Percentiles rank a stretch among this genome's conserved stretches.
Evolutionary conservation across 306 rosid species (phyloP).

Genomic region (Quercus berberidifolia): DNA sequence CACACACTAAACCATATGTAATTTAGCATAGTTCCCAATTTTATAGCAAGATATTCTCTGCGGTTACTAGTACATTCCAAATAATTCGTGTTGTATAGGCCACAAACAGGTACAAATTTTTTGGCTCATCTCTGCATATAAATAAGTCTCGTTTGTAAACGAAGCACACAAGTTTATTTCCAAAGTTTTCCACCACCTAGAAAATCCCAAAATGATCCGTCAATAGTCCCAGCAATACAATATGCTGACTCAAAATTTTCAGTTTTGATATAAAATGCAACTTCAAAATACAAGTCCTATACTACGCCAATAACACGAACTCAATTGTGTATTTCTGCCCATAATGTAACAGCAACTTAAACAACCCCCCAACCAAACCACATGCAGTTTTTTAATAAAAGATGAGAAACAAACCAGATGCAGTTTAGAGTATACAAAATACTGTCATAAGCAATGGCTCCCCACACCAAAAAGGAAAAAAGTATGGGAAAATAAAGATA

Average conservation of each 20-base stretch:
- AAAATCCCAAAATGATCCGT: neutral
- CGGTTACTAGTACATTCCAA: no score
- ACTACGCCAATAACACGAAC: neutral
- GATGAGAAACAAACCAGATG: neutral
- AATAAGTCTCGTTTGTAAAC: neutral
- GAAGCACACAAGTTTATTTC: neutral
- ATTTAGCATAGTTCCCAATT: no score
- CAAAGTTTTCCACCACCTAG: neutral
- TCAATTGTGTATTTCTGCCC: neutral
- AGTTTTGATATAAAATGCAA: neutral
- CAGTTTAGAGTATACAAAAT: constrained; percentile 14
- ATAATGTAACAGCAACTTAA: no score
- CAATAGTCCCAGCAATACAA: neutral
- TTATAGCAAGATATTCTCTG: no score
- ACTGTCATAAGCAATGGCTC: neutral
- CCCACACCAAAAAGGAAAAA: neutral
- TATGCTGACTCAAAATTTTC: neutral
- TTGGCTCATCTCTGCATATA: neutral
- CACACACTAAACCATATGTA: no score
- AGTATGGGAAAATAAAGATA: neutral
- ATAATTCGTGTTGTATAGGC: neutral
- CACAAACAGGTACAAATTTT: neutral
- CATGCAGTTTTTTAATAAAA: no score
- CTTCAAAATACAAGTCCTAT: neutral
- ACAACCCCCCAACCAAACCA: no score